Evolutionary conservation across 2,329 filamentous ascomycete genomes (phyloP).

Genomic region (Coniochaeta sp.): DNA sequence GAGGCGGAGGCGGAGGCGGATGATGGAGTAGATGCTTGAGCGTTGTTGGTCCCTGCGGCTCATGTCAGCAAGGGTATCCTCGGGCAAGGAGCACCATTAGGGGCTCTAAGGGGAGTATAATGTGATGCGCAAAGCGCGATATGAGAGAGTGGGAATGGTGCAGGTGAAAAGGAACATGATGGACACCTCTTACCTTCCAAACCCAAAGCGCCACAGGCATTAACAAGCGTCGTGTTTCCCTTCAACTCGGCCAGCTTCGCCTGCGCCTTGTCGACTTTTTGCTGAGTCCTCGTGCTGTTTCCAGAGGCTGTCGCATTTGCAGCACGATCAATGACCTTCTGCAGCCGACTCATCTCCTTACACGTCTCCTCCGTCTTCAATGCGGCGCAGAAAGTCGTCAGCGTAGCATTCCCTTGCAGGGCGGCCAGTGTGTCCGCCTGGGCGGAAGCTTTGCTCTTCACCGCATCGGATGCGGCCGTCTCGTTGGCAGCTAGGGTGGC

Average conservation of each 20-base stretch:
- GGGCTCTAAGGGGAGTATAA: no score
- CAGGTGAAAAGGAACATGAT: neutral
- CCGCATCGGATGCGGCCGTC: slow-evolving; percentile 18
- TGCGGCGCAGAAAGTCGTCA: slow-evolving; percentile 15
- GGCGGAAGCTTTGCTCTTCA: slow-evolving; percentile 15
- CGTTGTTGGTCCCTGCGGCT: neutral
- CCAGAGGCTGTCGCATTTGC: slow-evolving; percentile 22
- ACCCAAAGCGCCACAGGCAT: slow-evolving; percentile 7
- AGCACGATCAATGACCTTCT: slow-evolving; percentile 13
- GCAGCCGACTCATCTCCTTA: slow-evolving; percentile 10
- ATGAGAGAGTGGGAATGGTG: no score
- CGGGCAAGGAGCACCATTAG: no score
- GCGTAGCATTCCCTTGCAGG: slow-evolving; percentile 16
- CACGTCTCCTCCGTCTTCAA: slow-evolving; percentile 10
- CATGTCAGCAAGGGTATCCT: neutral
- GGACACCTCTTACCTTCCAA: neutral
- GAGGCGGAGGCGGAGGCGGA: neutral
- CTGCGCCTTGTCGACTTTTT: slow-evolving; percentile 17
- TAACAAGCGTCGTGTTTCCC: slow-evolving; percentile 25
- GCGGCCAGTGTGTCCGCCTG: slow-evolving; percentile 13
- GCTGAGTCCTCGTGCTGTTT: slow-evolving; percentile 24
- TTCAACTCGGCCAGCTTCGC: slow-evolving; percentile 20
- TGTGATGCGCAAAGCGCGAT: no score
- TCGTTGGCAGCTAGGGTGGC: slow-evolving; percentile 16
- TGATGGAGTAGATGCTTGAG: neutral